A percentile compares a stretch with the other conserved stretches of the same genome.
Conservation (phyloP, 176 grass and related monocot species). For the Stipa capillata region DNA sequence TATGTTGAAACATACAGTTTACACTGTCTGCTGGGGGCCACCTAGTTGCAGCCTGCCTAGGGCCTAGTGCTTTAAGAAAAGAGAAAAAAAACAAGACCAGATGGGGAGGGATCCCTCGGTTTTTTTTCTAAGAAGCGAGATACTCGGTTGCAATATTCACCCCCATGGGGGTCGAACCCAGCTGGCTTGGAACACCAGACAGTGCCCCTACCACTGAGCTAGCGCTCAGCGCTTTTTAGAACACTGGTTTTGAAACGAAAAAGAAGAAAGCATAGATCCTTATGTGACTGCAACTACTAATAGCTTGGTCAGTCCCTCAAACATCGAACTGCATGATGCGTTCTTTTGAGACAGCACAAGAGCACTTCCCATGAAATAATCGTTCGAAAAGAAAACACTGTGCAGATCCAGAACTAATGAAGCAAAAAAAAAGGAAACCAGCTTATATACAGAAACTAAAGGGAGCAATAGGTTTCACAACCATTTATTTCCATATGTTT, state of each 20-base stretch:
- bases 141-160: no score
- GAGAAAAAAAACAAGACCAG: no score
- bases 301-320: neutral
- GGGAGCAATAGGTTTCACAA: neutral
- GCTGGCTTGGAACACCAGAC: no score
- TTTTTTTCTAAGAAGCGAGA: no score
- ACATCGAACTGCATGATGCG: neutral
- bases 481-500: neutral
- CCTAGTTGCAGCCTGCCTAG: no score
- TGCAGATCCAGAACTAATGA: neutral
- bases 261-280: neutral
- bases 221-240: neutral
- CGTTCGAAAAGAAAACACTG: neutral
- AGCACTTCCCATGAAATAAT: neutral
- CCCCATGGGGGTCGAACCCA: no score
- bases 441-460: neutral
- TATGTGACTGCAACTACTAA: neutral
- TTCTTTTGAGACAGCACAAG: neutral
- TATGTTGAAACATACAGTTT: neutral
- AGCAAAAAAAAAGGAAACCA: neutral
- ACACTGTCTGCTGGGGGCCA: neutral
- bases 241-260: neutral
- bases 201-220: no score
- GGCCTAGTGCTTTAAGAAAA: no score
- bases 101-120: no score